Evolutionary conservation across 106 monocot species (phyloP).

Genomic region (Acorus gramineus): DNA sequence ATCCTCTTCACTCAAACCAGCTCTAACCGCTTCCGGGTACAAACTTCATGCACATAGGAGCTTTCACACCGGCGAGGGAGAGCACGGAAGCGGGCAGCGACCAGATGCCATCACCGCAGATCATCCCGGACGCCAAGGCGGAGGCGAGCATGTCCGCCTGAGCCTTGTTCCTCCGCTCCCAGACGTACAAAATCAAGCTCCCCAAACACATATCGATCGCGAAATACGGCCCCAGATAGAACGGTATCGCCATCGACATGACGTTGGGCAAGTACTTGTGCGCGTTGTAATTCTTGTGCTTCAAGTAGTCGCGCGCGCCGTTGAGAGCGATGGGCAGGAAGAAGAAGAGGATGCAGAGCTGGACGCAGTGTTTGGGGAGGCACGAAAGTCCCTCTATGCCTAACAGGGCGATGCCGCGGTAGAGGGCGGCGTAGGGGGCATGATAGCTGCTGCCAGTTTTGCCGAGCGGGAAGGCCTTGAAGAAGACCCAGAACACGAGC

Average conservation of each 20-base stretch:
- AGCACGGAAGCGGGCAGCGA: slow-evolving; percentile 9
- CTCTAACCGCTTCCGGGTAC: not conserved
- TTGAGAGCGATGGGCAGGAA: slow-evolving; percentile 15
- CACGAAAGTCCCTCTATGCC: slow-evolving; percentile 27
- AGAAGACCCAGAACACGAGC: slow-evolving; percentile 37
- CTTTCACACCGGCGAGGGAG: slow-evolving; percentile 22
- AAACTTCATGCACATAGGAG: slow-evolving; percentile 43
- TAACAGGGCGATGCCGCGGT: slow-evolving; percentile 36
- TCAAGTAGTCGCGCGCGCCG: slow-evolving; percentile 4
- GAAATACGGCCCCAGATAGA: slow-evolving; percentile 34
- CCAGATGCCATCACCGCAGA: slow-evolving; percentile 1
- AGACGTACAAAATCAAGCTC: slow-evolving; percentile 29
- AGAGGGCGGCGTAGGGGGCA: slow-evolving; percentile 34
- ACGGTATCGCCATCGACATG: slow-evolving; percentile 45
- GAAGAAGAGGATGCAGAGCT: slow-evolving; percentile 21
- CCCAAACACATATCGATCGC: slow-evolving; percentile 41
- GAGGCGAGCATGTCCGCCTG: slow-evolving; percentile 23
- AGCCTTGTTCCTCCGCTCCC: slow-evolving; percentile 18
- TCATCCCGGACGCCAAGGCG: slow-evolving; percentile 28
- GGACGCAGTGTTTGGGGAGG: slow-evolving; percentile 23
- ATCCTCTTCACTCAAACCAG: no score
- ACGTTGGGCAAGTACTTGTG: not conserved
- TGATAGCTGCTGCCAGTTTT: slow-evolving; percentile 15
- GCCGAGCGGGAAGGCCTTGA: slow-evolving; percentile 37
- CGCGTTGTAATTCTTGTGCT: slow-evolving; percentile 12